Evolutionary conservation across 2,329 filamentous ascomycete genomes (phyloP).

Genomic region (Paecilomyces dactylethromorphus): DNA sequence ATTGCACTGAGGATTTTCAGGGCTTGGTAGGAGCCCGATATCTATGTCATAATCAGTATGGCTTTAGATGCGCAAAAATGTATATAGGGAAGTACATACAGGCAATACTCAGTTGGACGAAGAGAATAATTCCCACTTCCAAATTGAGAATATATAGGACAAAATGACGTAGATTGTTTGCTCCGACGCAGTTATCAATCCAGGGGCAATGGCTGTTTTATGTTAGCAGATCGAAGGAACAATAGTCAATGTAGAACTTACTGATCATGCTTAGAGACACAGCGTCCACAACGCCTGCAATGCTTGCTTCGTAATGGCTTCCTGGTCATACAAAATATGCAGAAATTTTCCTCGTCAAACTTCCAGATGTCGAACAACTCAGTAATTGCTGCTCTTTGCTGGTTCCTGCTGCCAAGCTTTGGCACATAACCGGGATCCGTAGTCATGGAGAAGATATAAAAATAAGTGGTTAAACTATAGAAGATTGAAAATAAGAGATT

Average conservation of each 20-base stretch:
- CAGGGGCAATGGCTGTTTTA: conserved; percentile 81
- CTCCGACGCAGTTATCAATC: conserved; percentile 92
- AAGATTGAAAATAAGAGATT: conserved; percentile 68
- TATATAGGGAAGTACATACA: conserved; percentile 48
- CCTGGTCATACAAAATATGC: conserved; percentile 87
- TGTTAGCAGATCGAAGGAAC: conserved; percentile 4
- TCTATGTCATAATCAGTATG: conserved; percentile 40
- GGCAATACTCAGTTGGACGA: conserved; percentile 65
- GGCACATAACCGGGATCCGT: conserved; percentile 90
- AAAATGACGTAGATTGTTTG: conserved; percentile 96
- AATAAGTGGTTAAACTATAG: conserved; percentile 67
- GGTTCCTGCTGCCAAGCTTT: conserved; percentile 79
- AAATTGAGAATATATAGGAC: conserved; percentile 80
- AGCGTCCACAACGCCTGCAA: conserved; percentile 83
- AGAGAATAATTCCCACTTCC: conserved; percentile 65
- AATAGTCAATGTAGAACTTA: conserved; percentile 43
- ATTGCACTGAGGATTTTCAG: conserved; percentile 55
- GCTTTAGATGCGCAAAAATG: conserved; percentile 3
- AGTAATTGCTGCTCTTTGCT: conserved; percentile 84
- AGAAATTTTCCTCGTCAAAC: conserved; percentile 92
- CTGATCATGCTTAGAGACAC: conserved; percentile 96
- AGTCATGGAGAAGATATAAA: conserved; percentile 79
- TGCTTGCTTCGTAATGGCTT: conserved; percentile 93
- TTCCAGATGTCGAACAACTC: conserved; percentile 79
- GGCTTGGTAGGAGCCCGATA: conserved; percentile 52